Conservation (phyloP, 352 stramenopile species). For the Pythium volutum region DNA sequence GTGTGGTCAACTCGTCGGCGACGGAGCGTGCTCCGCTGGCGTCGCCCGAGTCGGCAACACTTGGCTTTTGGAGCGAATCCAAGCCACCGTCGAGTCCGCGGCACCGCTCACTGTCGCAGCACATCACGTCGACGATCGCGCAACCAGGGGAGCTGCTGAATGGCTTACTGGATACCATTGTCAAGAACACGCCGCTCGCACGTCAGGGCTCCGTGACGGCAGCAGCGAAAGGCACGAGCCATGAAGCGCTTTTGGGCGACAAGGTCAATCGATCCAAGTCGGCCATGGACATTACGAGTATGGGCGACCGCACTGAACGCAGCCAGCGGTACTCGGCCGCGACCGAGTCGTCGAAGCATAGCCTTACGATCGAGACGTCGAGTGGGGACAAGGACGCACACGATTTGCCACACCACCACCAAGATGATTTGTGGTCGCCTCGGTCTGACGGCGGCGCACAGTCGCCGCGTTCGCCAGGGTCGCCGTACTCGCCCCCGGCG, state of each 20-base stretch:
- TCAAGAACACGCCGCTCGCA: conserved; percentile 51
- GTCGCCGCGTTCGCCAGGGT: conserved; percentile 57
- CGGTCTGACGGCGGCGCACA: conserved; percentile 48
- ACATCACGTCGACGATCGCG: conserved; percentile 62
- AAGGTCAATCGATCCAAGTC: background rate
- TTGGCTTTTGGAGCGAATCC: conserved; percentile 83
- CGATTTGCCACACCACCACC: background rate
- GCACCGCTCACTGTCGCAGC: conserved; percentile 70
- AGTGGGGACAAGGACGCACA: conserved; percentile 15
- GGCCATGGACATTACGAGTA: background rate
- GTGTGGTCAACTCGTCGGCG: conserved; percentile 21
- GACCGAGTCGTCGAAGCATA: conserved; percentile 29
- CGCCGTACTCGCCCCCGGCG: conserved; percentile 48
- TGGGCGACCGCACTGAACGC: conserved; percentile 19
- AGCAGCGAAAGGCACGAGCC: conserved; percentile 15
- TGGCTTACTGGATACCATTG: conserved; percentile 66
- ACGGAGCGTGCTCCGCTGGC: conserved; percentile 40
- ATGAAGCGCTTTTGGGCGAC: conserved; percentile 35
- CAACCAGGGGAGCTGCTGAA: conserved; percentile 66
- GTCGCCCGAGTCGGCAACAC: conserved; percentile 55
- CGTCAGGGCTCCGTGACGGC: conserved; percentile 30
- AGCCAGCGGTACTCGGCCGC: conserved; percentile 19
- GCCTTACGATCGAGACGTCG: conserved; percentile 49
- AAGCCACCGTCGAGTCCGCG: conserved; percentile 56
- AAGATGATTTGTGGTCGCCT: conserved; percentile 45